Percentiles rank a stretch among this genome's conserved stretches.
phyloP scores from a whole-genome alignment of 1,139 yeast genomes.

The Scheffersomyces cryptocercus region DNA sequence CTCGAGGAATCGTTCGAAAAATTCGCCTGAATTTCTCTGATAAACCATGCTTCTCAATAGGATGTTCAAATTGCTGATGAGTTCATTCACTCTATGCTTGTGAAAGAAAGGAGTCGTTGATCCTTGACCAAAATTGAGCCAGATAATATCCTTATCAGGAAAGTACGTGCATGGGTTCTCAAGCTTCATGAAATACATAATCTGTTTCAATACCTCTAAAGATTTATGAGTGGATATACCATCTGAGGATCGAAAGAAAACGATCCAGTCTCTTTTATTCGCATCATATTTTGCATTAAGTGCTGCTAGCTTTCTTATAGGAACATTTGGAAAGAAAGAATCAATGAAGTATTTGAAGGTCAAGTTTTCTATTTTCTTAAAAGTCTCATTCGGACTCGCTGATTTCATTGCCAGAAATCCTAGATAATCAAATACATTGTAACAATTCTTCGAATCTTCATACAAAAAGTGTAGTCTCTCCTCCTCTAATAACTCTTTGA shows the following conservation, averaged over 20 bases:
- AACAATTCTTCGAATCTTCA: constrained; percentile 44
- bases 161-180: constrained; percentile 38
- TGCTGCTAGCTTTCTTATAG: constrained; percentile 20
- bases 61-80: constrained; percentile 49
- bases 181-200: constrained; percentile 31
- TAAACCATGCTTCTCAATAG: constrained; percentile 41
- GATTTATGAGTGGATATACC: constrained; percentile 28
- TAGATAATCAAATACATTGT: constrained; percentile 45
- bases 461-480: constrained; percentile 42
- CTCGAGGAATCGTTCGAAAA: constrained; percentile 45
- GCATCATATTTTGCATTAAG: constrained; percentile 40
- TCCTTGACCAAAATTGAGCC: constrained; percentile 35
- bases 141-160: constrained; percentile 37
- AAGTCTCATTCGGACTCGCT: constrained; percentile 29
- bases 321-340: constrained; percentile 22
- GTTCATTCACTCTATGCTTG: constrained; percentile 45
- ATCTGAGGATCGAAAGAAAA: constrained; percentile 21
- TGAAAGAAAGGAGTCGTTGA: constrained; percentile 34
- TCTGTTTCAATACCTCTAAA: constrained; percentile 41
- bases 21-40: constrained; percentile 26
- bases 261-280: constrained; percentile 34
- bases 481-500: constrained; percentile 49
- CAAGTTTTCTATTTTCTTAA: constrained; percentile 47
- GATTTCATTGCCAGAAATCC: constrained; percentile 36
- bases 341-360: constrained; percentile 43